These are phyloP conservation scores for Iberis pinnata DNA, from an alignment of 345 rosid genomes.

Conservation along the genomic window DNA sequence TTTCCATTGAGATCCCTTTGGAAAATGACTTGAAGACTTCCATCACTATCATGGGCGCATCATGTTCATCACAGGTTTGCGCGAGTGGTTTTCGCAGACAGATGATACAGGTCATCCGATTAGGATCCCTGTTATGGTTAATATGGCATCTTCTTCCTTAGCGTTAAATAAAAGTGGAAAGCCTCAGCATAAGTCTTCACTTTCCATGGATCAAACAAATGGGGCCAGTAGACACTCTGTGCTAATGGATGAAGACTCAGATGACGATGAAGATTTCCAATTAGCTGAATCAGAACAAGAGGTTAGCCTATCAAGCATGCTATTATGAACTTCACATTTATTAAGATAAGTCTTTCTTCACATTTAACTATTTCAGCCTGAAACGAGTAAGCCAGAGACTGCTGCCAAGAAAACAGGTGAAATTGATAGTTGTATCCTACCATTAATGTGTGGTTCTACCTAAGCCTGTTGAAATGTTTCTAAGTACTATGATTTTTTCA, in stretches of 20 bases:
- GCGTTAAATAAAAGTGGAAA: slow-evolving; percentile 47
- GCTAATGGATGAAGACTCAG: slow-evolving; percentile 80
- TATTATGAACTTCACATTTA: slow-evolving; percentile 1
- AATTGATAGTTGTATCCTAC: slow-evolving; percentile 11
- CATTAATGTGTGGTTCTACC: neutral
- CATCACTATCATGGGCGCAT: neutral
- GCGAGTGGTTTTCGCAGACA: slow-evolving; percentile 93
- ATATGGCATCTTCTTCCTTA: slow-evolving; percentile 74
- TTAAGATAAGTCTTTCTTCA: slow-evolving; percentile 9
- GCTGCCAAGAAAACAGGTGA: slow-evolving; percentile 60
- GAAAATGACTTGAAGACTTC: slow-evolving; percentile 6
- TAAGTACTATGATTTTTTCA: slow-evolving; percentile 8
- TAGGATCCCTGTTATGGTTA: slow-evolving; percentile 95
- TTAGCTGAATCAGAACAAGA: slow-evolving; percentile 84
- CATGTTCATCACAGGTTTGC: slow-evolving; percentile 53
- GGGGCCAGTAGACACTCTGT: slow-evolving; percentile 59
- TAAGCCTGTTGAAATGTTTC: slow-evolving; percentile 14
- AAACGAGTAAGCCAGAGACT: slow-evolving; percentile 40
- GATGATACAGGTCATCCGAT: slow-evolving; percentile 92
- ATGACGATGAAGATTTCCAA: slow-evolving; percentile 92
- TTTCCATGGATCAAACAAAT: slow-evolving; percentile 59
- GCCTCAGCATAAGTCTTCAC: slow-evolving; percentile 39
- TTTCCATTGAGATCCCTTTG: neutral
- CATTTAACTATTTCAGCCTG: slow-evolving; percentile 38
- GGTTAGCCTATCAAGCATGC: slow-evolving; percentile 37